Evolutionary conservation across 306 rosid genomes (phyloP).

Genomic region (Lithocarpus polystachyus): DNA sequence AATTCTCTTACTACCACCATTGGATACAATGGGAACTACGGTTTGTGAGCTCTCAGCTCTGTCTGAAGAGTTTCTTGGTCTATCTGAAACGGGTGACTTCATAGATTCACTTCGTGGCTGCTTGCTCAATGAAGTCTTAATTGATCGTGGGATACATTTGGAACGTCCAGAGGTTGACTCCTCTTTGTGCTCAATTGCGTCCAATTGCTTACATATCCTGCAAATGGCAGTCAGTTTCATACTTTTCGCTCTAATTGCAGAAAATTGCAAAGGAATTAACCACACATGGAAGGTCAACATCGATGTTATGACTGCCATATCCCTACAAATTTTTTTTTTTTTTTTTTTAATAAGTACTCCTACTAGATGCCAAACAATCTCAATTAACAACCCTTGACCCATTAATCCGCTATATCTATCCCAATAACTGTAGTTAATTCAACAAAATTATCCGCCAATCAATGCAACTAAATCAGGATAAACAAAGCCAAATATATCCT

Average conservation of each 20-base stretch:
- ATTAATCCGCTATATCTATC: conserved; percentile 1
- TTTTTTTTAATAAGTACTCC: neutral
- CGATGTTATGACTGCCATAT: neutral
- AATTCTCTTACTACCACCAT: conserved; percentile 50
- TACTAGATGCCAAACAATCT: conserved; percentile 19
- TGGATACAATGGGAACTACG: conserved; percentile 43
- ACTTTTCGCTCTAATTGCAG: neutral
- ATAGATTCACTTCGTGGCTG: conserved; percentile 65
- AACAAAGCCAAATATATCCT: conserved; percentile 1
- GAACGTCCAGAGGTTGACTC: conserved; percentile 61
- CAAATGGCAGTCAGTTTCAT: conserved; percentile 6
- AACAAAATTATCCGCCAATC: neutral
- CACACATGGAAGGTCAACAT: conserved; percentile 17
- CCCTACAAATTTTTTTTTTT: neutral
- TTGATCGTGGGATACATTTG: conserved; percentile 81
- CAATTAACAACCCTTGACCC: conserved; percentile 6
- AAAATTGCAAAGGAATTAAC: neutral
- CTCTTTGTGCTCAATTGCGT: conserved; percentile 46
- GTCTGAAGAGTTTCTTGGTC: conserved; percentile 69
- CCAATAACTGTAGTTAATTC: neutral
- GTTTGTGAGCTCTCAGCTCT: conserved; percentile 34
- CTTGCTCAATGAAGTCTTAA: conserved; percentile 72
- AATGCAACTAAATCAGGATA: conserved; percentile 14
- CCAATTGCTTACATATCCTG: conserved; percentile 59
- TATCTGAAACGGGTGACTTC: conserved; percentile 62